A percentile compares a stretch with the other conserved stretches of the same genome.
These are phyloP conservation scores for Phytophthora brassicae DNA, from an alignment of 352 stramenopile species.

Conservation along the genomic window DNA sequence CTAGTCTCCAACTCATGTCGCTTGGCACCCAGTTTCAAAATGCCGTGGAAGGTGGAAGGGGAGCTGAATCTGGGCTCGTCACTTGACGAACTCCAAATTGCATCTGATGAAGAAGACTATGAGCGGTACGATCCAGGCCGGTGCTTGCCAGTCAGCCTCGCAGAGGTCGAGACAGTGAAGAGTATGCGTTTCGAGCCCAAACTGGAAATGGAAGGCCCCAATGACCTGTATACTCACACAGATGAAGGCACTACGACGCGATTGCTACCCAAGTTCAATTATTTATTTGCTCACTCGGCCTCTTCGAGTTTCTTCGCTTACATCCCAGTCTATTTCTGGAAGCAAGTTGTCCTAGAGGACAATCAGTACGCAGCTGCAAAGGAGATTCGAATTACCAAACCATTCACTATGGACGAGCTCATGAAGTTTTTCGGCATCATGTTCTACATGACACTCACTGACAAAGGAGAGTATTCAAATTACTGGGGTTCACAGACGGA, in stretches of 20 bases:
- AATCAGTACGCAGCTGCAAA: slow-evolving; percentile 5
- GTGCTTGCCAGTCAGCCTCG: slow-evolving; percentile 6
- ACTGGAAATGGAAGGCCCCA: slow-evolving; percentile 4
- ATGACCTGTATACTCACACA: neutral
- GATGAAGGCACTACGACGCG: neutral
- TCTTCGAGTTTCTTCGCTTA: slow-evolving; percentile 1
- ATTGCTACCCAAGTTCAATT: neutral
- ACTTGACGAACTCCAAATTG: slow-evolving; percentile 8
- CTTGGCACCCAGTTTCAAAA: slow-evolving; percentile 11
- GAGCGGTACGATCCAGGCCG: slow-evolving; percentile 9
- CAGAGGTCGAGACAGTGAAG: neutral
- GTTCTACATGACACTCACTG: slow-evolving; percentile 16
- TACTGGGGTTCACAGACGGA: slow-evolving; percentile 14
- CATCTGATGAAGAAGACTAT: neutral
- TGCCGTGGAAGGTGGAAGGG: slow-evolving; percentile 1
- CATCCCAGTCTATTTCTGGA: neutral
- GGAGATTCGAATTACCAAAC: neutral
- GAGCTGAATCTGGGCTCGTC: slow-evolving; percentile 5
- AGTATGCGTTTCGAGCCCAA: slow-evolving; percentile 2
- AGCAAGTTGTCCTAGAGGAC: neutral
- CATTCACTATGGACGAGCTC: slow-evolving; percentile 12
- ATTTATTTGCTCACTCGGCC: slow-evolving; percentile 8
- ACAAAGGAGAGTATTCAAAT: slow-evolving; percentile 11
- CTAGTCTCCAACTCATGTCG: slow-evolving; percentile 1
- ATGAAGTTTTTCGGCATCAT: slow-evolving; percentile 11